Conservation (phyloP, 352 stramenopile genomes). For the Globisporangium nunn region DNA sequence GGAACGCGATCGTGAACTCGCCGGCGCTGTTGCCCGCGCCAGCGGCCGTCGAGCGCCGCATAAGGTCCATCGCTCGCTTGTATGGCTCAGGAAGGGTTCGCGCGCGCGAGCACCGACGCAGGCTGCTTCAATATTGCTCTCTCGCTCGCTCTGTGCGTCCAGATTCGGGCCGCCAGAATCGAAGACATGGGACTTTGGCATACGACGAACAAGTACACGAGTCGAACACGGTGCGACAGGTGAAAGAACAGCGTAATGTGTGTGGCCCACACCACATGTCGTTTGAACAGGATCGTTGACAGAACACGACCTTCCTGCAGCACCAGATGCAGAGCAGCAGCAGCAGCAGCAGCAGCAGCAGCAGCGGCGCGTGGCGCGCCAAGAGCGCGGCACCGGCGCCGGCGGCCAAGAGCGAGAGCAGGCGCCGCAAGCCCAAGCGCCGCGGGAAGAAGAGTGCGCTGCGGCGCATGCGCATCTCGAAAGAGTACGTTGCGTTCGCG, state of each 20-base stretch:
- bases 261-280: background rate
- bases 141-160: background rate
- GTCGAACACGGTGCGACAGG: background rate
- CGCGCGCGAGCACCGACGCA: background rate
- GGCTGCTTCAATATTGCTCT: background rate
- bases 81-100: no score
- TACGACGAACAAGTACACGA: background rate
- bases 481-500: conserved; percentile 33
- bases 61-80: conserved; percentile 9
- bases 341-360: conserved; percentile 4
- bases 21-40: conserved; percentile 19
- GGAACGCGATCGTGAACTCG: conserved; percentile 77
- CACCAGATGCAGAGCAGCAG: conserved; percentile 3
- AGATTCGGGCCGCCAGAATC: background rate
- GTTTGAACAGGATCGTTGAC: no score
- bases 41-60: conserved; percentile 13
- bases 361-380: conserved; percentile 5
- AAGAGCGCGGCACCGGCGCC: conserved; percentile 5
- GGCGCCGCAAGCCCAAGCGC: conserved; percentile 12
- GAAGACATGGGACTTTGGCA: background rate
- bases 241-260: background rate
- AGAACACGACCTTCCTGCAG: no score
- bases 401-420: conserved; percentile 11
- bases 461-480: conserved; percentile 55
- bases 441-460: conserved; percentile 17